phyloP scores from a whole-genome alignment of 1,284 basidiomycete genomes.

The Apiotrichum porosum region DNA sequence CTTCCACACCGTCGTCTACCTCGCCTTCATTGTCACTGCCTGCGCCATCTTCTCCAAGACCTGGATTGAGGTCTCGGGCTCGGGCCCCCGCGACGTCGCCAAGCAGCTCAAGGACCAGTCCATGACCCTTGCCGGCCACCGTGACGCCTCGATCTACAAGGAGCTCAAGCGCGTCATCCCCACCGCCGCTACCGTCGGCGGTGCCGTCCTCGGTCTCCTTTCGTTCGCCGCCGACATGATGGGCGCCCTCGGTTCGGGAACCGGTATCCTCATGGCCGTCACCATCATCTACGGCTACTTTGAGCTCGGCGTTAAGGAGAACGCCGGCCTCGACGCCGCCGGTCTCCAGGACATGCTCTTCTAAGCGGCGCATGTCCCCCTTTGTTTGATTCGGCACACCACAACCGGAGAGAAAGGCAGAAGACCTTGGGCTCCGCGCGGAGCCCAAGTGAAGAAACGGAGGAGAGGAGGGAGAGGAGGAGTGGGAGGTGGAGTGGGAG shows the following conservation, averaged over 20 bases:
- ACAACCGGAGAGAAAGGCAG: neutral
- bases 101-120: constrained; percentile 98
- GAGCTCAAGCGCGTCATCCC: constrained; percentile 97
- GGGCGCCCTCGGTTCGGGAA: constrained; percentile 93
- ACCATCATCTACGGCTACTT: constrained; percentile 91
- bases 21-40: constrained; percentile 85
- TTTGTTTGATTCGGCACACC: too few relatives aligned
- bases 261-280: constrained; percentile 95
- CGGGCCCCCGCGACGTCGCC: constrained; percentile 89
- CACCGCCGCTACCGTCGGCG: constrained; percentile 94
- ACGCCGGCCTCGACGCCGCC: constrained; percentile 49
- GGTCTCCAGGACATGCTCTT: constrained; percentile 49
- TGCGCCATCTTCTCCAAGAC: constrained; percentile 98
- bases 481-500: neutral
- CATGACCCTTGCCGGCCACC: constrained; percentile 97
- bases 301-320: constrained; percentile 54
- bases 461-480: neutral
- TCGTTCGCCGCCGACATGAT: constrained; percentile 95
- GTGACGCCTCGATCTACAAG: constrained; percentile 98
- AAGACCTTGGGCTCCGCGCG: neutral
- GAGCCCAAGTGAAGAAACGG: too few relatives aligned
- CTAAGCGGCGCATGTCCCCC: too few relatives aligned
- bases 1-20: constrained; percentile 87
- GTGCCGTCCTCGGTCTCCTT: constrained; percentile 87
- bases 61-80: constrained; percentile 98